Percentiles rank a stretch among this genome's conserved stretches.
phyloP scores from a whole-genome alignment of 106 monocot species.

The Allium cepa region DNA sequence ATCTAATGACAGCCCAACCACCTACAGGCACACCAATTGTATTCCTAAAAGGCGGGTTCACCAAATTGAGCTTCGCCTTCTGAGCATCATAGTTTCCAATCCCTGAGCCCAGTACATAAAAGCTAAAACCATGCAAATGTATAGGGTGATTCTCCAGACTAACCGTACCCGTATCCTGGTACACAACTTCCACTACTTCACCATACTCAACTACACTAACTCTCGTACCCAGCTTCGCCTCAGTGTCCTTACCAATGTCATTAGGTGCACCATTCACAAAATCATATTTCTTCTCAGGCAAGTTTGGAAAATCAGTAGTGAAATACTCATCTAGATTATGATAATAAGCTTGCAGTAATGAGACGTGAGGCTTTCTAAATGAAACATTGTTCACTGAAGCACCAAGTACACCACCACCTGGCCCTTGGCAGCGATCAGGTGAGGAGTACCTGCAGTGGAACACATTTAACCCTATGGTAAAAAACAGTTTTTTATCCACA shows the following conservation, averaged over 20 bases:
- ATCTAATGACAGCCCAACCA: slow-evolving; percentile 51
- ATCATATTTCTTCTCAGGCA: slow-evolving; percentile 29
- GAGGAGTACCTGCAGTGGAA: slow-evolving; percentile 23
- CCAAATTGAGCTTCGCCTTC: slow-evolving; percentile 30
- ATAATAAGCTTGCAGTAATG: slow-evolving; percentile 40
- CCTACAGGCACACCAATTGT: slow-evolving; percentile 40
- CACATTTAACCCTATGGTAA: slow-evolving; percentile 46
- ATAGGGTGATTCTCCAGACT: slow-evolving; percentile 52
- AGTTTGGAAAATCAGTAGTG: slow-evolving; percentile 29
- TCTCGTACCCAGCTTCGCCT: slow-evolving; percentile 28
- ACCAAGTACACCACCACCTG: slow-evolving; percentile 44
- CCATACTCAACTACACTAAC: slow-evolving; percentile 27
- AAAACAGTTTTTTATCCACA: slow-evolving; percentile 28
- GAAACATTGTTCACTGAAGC: slow-evolving; percentile 55
- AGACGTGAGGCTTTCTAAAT: slow-evolving; percentile 19
- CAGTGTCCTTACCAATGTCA: slow-evolving; percentile 36
- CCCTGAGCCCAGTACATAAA: slow-evolving; percentile 45
- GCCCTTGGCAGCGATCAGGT: slow-evolving; percentile 46
- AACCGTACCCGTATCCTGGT: slow-evolving; percentile 48
- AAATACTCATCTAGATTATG: slow-evolving; percentile 15
- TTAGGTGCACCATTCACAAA: slow-evolving; percentile 38
- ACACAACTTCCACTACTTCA: slow-evolving; percentile 42
- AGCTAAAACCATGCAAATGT: slow-evolving; percentile 52
- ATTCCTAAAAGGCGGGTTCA: slow-evolving; percentile 41
- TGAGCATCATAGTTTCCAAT: slow-evolving; percentile 35